Evolutionary conservation across 345 rosid species (phyloP).

Genomic region (Brassica carinata): DNA sequence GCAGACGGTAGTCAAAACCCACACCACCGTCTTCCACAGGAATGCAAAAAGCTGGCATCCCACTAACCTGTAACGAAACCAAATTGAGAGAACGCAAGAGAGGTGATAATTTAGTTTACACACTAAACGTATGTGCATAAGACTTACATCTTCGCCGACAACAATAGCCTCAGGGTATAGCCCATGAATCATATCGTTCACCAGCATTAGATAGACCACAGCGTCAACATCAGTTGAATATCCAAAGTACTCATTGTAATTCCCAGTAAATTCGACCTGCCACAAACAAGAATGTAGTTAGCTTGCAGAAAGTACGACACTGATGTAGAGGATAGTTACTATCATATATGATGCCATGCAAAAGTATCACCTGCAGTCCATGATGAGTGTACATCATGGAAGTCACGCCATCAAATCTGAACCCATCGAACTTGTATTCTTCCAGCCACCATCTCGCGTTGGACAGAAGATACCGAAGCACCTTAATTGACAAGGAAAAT

Average conservation of each 20-base stretch:
- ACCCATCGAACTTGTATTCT: constrained; percentile 92
- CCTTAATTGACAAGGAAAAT: constrained; percentile 47
- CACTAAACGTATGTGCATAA: constrained; percentile 5
- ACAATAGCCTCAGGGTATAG: constrained; percentile 88
- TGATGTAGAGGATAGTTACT: not conserved
- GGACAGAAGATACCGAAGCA: constrained; percentile 80
- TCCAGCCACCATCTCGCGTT: constrained; percentile 99
- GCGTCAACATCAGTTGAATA: constrained; percentile 89
- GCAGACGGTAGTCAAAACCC: constrained; percentile 97
- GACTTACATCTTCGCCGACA: constrained; percentile 94
- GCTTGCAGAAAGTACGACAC: not conserved
- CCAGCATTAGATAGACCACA: constrained; percentile 89
- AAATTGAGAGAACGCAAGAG: constrained; percentile 4
- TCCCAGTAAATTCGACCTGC: constrained; percentile 86
- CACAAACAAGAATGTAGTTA: constrained; percentile 28
- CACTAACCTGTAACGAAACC: constrained; percentile 70
- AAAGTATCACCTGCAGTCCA: constrained; percentile 69
- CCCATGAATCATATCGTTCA: constrained; percentile 89
- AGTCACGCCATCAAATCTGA: constrained; percentile 97
- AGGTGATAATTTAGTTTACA: not conserved
- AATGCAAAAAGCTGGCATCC: constrained; percentile 96
- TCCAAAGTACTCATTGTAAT: constrained; percentile 90
- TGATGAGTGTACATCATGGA: constrained; percentile 99
- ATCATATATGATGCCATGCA: not conserved
- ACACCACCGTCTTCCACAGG: constrained; percentile 91